Conservation (phyloP, 192 early-diverging fungal species). For the Endogone sp. region DNA sequence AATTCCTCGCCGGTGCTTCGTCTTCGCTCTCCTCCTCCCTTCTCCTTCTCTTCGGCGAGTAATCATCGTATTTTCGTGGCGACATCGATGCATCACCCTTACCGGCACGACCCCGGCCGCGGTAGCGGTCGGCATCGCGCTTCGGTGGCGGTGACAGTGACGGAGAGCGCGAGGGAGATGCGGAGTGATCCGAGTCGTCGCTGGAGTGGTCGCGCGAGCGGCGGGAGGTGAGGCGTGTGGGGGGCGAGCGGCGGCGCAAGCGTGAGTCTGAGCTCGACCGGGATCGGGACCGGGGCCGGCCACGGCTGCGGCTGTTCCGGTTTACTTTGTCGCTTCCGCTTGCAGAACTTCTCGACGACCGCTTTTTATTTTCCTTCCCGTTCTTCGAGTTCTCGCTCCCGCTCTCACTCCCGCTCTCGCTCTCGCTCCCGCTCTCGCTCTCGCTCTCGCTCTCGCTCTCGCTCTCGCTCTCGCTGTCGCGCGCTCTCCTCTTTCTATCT, state of each 20-base stretch:
- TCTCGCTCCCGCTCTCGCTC: no score
- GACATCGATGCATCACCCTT: no score
- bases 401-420: constrained; percentile 17
- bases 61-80: background rate
- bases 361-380: background rate
- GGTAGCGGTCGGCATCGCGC: background rate
- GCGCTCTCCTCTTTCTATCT: constrained; percentile 1
- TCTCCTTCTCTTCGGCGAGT: background rate
- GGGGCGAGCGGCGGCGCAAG: constrained; percentile 9
- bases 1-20: background rate
- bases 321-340: constrained; percentile 14
- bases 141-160: constrained; percentile 10
- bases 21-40: background rate
- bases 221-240: background rate
- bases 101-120: no score
- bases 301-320: background rate
- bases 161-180: constrained; percentile 7
- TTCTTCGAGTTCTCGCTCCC: constrained; percentile 9
- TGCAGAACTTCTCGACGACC: constrained; percentile 2
- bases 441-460: no score
- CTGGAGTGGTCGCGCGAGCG: background rate
- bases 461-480: no score
- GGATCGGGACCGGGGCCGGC: constrained; percentile 11
- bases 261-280: constrained; percentile 1
- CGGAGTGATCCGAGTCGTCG: background rate